Evolutionary conservation across 2,329 filamentous ascomycete genomes (phyloP).

Genomic region (Arthrobotrys conoides): DNA sequence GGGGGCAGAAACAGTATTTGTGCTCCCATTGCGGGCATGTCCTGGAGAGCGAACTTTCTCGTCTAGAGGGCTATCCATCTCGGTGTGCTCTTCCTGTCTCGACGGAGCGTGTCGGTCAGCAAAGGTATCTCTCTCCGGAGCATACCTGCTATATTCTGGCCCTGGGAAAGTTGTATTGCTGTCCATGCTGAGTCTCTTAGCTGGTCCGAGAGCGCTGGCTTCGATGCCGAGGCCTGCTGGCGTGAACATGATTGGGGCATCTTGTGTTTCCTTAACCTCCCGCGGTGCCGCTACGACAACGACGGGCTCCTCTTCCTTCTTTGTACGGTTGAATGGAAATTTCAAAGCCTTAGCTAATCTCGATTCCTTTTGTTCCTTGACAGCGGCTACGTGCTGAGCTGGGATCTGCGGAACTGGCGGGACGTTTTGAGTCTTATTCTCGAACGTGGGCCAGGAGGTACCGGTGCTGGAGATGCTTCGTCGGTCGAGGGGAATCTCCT

Average conservation of each 20-base stretch:
- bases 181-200: constrained; percentile 24
- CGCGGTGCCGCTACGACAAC: not conserved
- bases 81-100: constrained; percentile 3
- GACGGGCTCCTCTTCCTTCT: constrained; percentile 11
- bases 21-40: constrained; percentile 50
- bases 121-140: not conserved
- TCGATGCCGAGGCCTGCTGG: constrained; percentile 15
- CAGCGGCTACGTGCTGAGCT: not conserved
- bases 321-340: constrained; percentile 10
- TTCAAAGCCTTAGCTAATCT: constrained; percentile 16
- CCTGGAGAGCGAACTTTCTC: constrained; percentile 42
- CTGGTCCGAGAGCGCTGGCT: constrained; percentile 14
- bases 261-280: not conserved
- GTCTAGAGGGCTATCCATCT: constrained; percentile 1
- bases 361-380: constrained; percentile 22
- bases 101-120: constrained; percentile 20
- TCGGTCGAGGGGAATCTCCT: constrained; percentile 26
- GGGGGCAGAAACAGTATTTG: constrained; percentile 45
- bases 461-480: constrained; percentile 33
- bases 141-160: constrained; percentile 5
- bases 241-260: constrained; percentile 15
- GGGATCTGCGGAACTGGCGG: constrained; percentile 54
- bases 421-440: constrained; percentile 1
- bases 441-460: constrained; percentile 43
- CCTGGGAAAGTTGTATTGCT: constrained; percentile 26